Evolutionary conservation across 148 eudicot genomes (phyloP), one percentile per base, ranked within the genome.

Genomic region (Persicaria maculosa): DNA sequence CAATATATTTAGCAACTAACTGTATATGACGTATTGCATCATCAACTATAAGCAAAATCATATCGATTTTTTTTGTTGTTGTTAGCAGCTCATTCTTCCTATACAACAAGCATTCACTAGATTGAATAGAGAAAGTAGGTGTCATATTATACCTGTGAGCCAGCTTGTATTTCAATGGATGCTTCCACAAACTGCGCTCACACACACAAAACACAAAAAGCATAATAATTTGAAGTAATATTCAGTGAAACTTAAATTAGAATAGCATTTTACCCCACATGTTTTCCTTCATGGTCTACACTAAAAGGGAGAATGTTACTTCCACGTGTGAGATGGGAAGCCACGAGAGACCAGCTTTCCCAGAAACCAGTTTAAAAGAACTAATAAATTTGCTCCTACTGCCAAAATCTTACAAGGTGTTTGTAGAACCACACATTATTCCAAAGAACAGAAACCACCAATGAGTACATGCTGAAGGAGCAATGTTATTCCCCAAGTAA

Each of bases 161-260:
- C 82, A 77, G 97, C 97, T 73, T 64, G 88, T 76, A 93, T 82
- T 64, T 81, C 87, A 70, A 93, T 74, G 72, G 84, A 82, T 68
- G 95, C 97, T 86, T 93, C 97, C 50, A 91, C 98, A 84, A 93
- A 93, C 98, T 93, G 91, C 85, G 43, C 69, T 36, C 9, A 31
- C 40, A 31, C 17, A 81, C 47, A 80, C 53, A 58, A 74, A 76
- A 68, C 64, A 79, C 16, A 55, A 7, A 16, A 61, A 31, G 19
- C 62, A 73, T 25, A 54, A 44, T 43, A 54, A 8, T 55, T 17
- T 43, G 14, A 72, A 20, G 58, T 15, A 7, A 17, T 31, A 57
- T 22, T 25, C 3, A 11, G 10, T 15, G 48, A 45, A 40, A 10
- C 12, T 44, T 12, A 20, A 67, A 50, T 5, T 36, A 8, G 8